phyloP scores from a whole-genome alignment of 345 rosid genomes.

The Psidium friedrichsthalianum region DNA sequence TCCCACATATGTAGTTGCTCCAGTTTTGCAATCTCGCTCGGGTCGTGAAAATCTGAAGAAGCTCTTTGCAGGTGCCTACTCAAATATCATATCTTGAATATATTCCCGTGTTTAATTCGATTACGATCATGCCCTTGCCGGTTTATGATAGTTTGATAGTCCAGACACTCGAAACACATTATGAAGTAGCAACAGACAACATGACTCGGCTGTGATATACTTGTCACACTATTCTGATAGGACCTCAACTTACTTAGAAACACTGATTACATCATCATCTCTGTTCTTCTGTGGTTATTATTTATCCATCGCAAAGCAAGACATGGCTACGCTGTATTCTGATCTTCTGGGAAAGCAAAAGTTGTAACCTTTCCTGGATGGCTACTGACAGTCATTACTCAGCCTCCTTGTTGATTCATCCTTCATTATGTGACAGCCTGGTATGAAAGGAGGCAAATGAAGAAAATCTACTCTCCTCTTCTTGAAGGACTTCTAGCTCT shows the following conservation, averaged over 20 bases:
- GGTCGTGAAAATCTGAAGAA: slow-evolving; percentile 69
- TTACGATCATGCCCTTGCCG: not conserved
- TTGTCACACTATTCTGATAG: not conserved
- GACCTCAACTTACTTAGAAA: not conserved
- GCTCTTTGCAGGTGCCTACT: slow-evolving; percentile 64
- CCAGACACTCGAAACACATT: not conserved
- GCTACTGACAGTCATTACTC: not conserved
- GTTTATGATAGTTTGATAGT: not conserved
- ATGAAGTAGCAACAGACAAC: not conserved
- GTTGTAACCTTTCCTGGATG: not conserved
- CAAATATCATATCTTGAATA: not conserved
- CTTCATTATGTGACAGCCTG: slow-evolving; percentile 42
- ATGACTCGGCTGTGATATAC: not conserved
- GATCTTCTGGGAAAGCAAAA: not conserved
- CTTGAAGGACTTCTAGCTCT: slow-evolving; percentile 86
- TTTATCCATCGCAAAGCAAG: not conserved
- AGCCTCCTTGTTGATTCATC: not conserved
- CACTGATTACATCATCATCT: not conserved
- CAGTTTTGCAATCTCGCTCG: slow-evolving; percentile 57
- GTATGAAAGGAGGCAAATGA: slow-evolving; percentile 97
- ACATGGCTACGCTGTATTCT: not conserved
- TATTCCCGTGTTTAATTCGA: not conserved
- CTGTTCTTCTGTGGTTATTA: not conserved
- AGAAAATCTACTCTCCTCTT: slow-evolving; percentile 90
- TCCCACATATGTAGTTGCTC: slow-evolving; percentile 83